Base-by-base conservation (phyloP, 148 eudicot genomes). In the Rhododendron williamsianum region DNA sequence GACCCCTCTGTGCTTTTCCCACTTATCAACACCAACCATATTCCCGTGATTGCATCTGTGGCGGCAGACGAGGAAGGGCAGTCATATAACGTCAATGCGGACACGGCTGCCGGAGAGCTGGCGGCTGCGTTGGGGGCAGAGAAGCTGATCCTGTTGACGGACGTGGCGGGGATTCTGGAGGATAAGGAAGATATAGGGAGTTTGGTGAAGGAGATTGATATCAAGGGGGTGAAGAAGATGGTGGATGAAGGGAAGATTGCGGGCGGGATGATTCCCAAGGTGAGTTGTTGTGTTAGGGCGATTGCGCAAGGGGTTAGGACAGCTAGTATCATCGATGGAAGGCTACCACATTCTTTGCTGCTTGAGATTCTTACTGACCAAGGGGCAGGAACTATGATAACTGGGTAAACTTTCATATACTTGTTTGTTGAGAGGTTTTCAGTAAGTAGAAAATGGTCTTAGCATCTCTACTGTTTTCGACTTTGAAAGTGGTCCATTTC, bases 191-290 rank as follows among this genome's bases (percentile, higher is more conserved):
- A 94, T 74, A 89, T 92, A 0, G 76, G 85, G 65, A 95, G 92
- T 88, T 88, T 95, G 91, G 94, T 94, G 72, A 95, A 88, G 91
- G 90, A 94, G 82, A 90, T 95, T 79, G 94, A 95, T 86, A 92
- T 94, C 71, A 89, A 91, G 82, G 98, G 96, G 83, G 91, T 93
- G 36, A 93, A 92, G 91, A 90, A 82, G 88, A 93, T 95, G 97
- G 83, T 90, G 82, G 92, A 86, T 0, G 95, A 93, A 2, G 98
- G 98, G 80, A 92, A 90, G 87, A 92, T 95, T 48, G 96, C 92
- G 0, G 98, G 96, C 16, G 98, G 98, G 67, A 95, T 95, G 98
- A 95, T 95, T 43, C 98, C 98, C 0, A 95, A 95, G 86, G 96
- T 95, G 83, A 95, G 91, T 84, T 95, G 98, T 67, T 95, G 96